These are phyloP conservation scores for Ganoderma lucidum DNA, from an alignment of 1,284 basidiomycete genomes.

Conservation along the genomic window DNA sequence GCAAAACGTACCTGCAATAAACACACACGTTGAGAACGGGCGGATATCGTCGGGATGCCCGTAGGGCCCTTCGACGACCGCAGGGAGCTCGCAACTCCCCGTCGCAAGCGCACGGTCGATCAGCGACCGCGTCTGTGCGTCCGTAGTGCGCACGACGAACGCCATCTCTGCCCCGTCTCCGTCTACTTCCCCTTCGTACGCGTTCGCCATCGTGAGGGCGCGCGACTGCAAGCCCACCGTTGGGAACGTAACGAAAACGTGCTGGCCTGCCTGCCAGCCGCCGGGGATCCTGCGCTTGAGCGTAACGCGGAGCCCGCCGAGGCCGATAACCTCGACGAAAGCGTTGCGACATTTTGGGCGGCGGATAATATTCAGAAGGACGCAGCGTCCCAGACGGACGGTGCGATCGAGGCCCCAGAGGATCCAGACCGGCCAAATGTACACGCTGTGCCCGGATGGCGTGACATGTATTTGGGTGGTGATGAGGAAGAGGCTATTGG, in stretches of 20 bases:
- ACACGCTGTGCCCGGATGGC: conserved; percentile 30
- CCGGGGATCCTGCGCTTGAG: conserved; percentile 40
- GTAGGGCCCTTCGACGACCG: conserved; percentile 60
- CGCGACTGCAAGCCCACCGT: conserved; percentile 56
- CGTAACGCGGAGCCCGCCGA: conserved; percentile 50
- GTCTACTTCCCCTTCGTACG: conserved; percentile 36
- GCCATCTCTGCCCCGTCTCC: conserved; percentile 45
- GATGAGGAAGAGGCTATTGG: conserved; percentile 29
- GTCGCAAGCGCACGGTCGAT: conserved; percentile 31
- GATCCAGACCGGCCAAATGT: conserved; percentile 48
- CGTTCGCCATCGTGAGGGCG: conserved; percentile 63
- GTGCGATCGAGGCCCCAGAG: conserved; percentile 54
- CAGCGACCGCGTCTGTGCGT: conserved; percentile 34
- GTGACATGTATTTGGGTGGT: conserved; percentile 32
- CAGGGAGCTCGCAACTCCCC: conserved; percentile 42
- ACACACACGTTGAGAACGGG: conserved; percentile 50
- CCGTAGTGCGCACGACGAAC: conserved; percentile 51
- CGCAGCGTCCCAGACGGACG: conserved; percentile 43
- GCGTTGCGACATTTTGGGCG: conserved; percentile 38
- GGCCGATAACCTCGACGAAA: conserved; percentile 44
- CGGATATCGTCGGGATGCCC: conserved; percentile 51
- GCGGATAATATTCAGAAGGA: conserved; percentile 47
- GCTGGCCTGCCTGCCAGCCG: conserved; percentile 67
- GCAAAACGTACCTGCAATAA: conserved; percentile 52
- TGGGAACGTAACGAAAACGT: conserved; percentile 60